These are phyloP conservation scores for Carallia brachiata DNA, from an alignment of 345 rosid genomes.

Conservation along the genomic window DNA sequence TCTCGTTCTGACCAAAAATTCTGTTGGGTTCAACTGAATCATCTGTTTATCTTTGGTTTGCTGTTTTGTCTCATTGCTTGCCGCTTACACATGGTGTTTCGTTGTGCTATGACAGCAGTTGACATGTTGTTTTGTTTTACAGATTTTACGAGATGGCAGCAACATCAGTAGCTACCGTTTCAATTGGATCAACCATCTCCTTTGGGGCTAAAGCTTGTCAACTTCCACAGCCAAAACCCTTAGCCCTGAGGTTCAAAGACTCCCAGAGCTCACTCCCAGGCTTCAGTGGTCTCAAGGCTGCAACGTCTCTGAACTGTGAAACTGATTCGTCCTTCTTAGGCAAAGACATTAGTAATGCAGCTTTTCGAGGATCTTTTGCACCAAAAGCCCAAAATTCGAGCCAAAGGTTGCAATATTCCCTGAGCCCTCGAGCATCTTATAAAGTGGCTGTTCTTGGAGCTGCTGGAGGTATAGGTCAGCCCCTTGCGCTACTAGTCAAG, in stretches of 20 bases:
- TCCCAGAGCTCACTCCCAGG: conserved; percentile 39
- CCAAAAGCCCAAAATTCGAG: conserved; percentile 35
- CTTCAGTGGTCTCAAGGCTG: conserved; percentile 63
- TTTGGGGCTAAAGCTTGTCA: conserved; percentile 41
- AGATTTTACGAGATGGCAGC: conserved; percentile 56
- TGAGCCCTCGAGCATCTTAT: conserved; percentile 63
- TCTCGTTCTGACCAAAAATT: too few species aligned
- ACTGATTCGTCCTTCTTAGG: conserved; percentile 54
- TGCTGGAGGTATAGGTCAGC: conserved; percentile 92
- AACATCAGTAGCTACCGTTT: conserved; percentile 57
- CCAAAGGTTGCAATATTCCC: conserved; percentile 33
- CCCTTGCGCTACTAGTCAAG: conserved; percentile 76
- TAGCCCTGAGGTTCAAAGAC: conserved; percentile 31
- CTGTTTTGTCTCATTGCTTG: too few species aligned
- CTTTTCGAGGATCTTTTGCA: conserved; percentile 43
- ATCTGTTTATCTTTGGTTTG: too few species aligned
- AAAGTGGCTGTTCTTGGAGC: conserved; percentile 87
- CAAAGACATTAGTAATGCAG: conserved; percentile 41
- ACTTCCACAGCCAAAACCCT: conserved; percentile 43
- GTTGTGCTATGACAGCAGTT: not conserved
- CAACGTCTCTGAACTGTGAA: conserved; percentile 45
- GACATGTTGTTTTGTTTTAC: conserved; percentile 6
- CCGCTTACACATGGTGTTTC: too few species aligned
- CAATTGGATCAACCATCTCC: conserved; percentile 52
- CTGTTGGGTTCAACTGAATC: too few species aligned